A percentile compares a stretch with the other conserved stretches of the same genome.
These are phyloP conservation scores for Pleomassaria siparia DNA, from an alignment of 2,329 filamentous ascomycete genomes.

Conservation along the genomic window DNA sequence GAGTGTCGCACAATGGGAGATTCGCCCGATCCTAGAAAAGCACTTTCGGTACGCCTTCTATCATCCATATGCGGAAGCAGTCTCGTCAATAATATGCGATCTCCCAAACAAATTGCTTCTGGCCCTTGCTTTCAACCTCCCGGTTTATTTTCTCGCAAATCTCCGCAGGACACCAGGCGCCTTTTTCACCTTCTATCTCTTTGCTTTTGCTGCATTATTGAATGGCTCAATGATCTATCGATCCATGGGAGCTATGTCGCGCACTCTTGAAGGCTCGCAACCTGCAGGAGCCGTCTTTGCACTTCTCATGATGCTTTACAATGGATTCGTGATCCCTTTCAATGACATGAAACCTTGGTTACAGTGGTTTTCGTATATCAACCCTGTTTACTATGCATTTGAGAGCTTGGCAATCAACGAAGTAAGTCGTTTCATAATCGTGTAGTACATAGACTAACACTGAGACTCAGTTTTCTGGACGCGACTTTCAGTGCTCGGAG, in stretches of 20 bases:
- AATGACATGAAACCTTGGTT: slow-evolving; percentile 53
- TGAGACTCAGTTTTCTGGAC: too few species aligned
- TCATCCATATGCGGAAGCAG: slow-evolving; percentile 79
- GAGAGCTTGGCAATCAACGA: slow-evolving; percentile 78
- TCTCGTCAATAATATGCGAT: slow-evolving; percentile 48
- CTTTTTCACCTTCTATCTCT: slow-evolving; percentile 47
- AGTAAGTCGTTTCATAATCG: too few species aligned
- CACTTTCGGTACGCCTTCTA: slow-evolving; percentile 82
- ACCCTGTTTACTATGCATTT: slow-evolving; percentile 75
- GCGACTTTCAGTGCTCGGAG: too few species aligned
- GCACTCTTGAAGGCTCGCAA: slow-evolving; percentile 59
- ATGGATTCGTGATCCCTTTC: slow-evolving; percentile 66
- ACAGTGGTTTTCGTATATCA: slow-evolving; percentile 63
- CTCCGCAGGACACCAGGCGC: slow-evolving; percentile 40
- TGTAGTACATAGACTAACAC: too few species aligned
- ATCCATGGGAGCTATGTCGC: slow-evolving; percentile 59
- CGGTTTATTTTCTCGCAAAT: slow-evolving; percentile 50
- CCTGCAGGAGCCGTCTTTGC: slow-evolving; percentile 50
- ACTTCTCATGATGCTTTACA: slow-evolving; percentile 63
- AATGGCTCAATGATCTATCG: slow-evolving; percentile 42
- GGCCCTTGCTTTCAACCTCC: slow-evolving; percentile 42
- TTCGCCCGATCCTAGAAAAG: slow-evolving; percentile 66
- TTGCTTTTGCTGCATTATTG: slow-evolving; percentile 37
- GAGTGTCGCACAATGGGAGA: too few species aligned
- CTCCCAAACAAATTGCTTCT: slow-evolving; percentile 49